Conservation (phyloP, 2,329 filamentous ascomycete species). For the Esteya vermicola region DNA sequence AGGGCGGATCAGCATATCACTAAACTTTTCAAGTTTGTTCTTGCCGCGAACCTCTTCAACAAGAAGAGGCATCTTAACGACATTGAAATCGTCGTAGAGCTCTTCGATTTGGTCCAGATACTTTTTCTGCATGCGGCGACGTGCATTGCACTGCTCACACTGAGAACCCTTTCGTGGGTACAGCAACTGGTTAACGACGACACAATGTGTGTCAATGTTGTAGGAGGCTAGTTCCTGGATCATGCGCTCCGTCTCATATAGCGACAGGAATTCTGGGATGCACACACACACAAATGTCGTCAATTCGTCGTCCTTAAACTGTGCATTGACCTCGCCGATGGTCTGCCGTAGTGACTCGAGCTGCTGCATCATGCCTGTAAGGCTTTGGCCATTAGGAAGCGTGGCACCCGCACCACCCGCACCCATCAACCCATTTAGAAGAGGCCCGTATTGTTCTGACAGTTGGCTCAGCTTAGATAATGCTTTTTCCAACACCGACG, state of each 20-base stretch:
- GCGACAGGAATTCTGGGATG: slow-evolving; percentile 89
- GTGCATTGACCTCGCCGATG: slow-evolving; percentile 88
- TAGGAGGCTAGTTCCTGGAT: slow-evolving; percentile 94
- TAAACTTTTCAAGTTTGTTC: slow-evolving; percentile 84
- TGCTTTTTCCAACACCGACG: slow-evolving; percentile 93
- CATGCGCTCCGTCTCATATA: slow-evolving; percentile 99
- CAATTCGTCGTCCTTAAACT: slow-evolving; percentile 93
- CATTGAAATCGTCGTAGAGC: slow-evolving; percentile 97
- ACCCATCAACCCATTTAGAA: slow-evolving; percentile 87
- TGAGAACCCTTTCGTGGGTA: slow-evolving; percentile 75
- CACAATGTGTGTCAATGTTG: slow-evolving; percentile 89
- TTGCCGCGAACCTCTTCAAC: slow-evolving; percentile 94
- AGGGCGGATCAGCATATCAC: slow-evolving; percentile 66
- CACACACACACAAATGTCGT: slow-evolving; percentile 98
- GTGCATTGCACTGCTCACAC: slow-evolving; percentile 90
- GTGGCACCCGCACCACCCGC: slow-evolving; percentile 34
- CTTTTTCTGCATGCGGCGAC: slow-evolving; percentile 98
- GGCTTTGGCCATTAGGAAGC: slow-evolving; percentile 82
- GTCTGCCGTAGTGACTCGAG: slow-evolving; percentile 87
- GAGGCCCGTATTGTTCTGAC: slow-evolving; percentile 85
- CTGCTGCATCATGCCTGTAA: slow-evolving; percentile 86
- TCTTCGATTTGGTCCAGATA: slow-evolving; percentile 98
- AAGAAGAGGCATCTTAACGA: slow-evolving; percentile 93
- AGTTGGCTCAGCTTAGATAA: slow-evolving; percentile 94
- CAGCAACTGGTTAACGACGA: slow-evolving; percentile 94